phyloP scores from a whole-genome alignment of 768 basidiomycete species.

The Dendrothele bispora region DNA sequence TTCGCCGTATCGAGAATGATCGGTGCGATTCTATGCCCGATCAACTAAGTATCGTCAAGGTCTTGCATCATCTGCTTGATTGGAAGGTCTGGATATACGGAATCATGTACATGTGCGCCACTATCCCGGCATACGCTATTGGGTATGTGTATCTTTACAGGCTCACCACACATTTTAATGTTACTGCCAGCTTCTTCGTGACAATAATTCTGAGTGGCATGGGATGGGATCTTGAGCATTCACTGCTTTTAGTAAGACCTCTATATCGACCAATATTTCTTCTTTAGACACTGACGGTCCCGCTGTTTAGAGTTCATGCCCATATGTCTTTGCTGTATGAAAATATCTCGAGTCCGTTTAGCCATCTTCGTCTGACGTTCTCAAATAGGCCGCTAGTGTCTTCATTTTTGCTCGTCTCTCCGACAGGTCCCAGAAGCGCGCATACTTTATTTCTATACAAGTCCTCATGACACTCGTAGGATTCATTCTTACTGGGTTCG shows the following conservation, averaged over 20 bases:
- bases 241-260: conserved; percentile 43
- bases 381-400: conserved; percentile 34
- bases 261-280: not conserved
- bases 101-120: conserved; percentile 50
- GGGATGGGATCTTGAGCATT: conserved; percentile 42
- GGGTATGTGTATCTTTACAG: conserved; percentile 31
- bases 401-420: conserved; percentile 47
- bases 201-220: conserved; percentile 46
- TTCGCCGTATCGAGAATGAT: conserved; percentile 49
- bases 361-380: not conserved
- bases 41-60: conserved; percentile 33
- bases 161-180: not conserved
- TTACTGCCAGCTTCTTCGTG: conserved; percentile 28
- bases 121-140: conserved; percentile 49
- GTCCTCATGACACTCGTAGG: conserved; percentile 39
- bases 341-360: not conserved
- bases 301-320: conserved; percentile 43
- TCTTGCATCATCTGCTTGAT: conserved; percentile 39
- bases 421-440: conserved; percentile 42
- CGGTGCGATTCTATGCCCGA: conserved; percentile 52
- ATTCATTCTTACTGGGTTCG: conserved; percentile 37
- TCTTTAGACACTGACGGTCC: conserved; percentile 6
- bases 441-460: conserved; percentile 40
- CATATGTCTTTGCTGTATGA: conserved; percentile 44
- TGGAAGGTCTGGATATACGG: conserved; percentile 49